These are phyloP conservation scores for Boletus subcaerulescens DNA, from an alignment of 768 basidiomycete genomes.

Conservation along the genomic window DNA sequence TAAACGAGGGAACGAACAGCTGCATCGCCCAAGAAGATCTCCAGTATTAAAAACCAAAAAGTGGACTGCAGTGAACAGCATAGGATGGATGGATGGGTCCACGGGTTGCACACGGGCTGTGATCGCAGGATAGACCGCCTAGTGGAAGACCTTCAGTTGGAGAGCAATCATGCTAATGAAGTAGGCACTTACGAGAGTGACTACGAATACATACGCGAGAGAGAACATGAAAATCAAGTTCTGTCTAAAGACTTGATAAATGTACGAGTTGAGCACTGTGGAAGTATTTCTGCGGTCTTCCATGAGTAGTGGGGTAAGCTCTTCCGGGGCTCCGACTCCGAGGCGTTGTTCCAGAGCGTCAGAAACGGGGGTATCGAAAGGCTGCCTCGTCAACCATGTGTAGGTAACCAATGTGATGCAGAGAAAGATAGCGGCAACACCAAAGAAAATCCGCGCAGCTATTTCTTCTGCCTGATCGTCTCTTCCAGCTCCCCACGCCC, in stretches of 20 bases:
- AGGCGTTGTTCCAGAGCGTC: not conserved
- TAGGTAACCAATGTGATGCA: not conserved
- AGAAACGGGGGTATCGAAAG: not conserved
- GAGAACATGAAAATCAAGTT: slow-evolving; percentile 1
- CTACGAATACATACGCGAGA: not conserved
- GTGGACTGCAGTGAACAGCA: slow-evolving; percentile 45
- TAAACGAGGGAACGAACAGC: slow-evolving; percentile 73
- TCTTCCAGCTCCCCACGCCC: not conserved
- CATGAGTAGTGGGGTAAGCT: not conserved
- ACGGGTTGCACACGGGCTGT: not conserved
- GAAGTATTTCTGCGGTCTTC: not conserved
- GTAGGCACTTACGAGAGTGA: not conserved
- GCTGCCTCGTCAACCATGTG: not conserved
- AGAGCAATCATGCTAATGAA: not conserved
- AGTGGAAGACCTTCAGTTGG: not conserved
- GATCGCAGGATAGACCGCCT: not conserved
- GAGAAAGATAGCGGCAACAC: not conserved
- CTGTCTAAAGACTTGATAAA: not conserved
- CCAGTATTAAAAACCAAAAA: slow-evolving; percentile 73
- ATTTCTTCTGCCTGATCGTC: not conserved
- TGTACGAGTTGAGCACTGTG: not conserved
- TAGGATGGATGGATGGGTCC: not conserved
- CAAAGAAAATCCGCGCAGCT: not conserved
- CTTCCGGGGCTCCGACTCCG: not conserved
- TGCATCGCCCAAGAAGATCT: slow-evolving; percentile 65